phyloP scores from a whole-genome alignment of 495 filamentous ascomycete genomes.

The Tetracladium setigerum region DNA sequence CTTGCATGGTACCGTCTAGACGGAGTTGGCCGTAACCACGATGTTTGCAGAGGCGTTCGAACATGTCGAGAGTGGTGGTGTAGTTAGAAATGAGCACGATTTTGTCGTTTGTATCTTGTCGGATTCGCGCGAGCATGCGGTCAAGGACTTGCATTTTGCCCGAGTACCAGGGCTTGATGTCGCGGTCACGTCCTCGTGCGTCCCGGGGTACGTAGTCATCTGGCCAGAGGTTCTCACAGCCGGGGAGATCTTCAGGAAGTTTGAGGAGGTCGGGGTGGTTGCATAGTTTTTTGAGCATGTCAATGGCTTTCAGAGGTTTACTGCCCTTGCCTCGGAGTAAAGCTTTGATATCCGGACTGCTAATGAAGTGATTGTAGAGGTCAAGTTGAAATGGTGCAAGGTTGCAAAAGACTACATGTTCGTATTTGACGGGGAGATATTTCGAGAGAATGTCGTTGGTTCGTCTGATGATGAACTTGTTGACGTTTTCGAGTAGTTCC shows the following conservation, averaged over 20 bases:
- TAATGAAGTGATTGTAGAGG: conserved; percentile 94
- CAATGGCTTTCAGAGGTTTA: conserved; percentile 93
- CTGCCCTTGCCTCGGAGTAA: conserved; percentile 91
- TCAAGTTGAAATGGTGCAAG: conserved; percentile 85
- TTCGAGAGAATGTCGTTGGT: conserved; percentile 98
- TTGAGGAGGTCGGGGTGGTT: conserved; percentile 95
- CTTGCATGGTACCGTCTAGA: conserved; percentile 95
- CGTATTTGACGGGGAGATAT: conserved; percentile 97
- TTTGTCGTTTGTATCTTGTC: conserved; percentile 95
- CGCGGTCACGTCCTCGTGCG: conserved; percentile 77
- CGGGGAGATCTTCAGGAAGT: conserved; percentile 76
- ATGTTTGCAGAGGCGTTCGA: conserved; percentile 81
- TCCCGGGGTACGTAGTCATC: conserved; percentile 88
- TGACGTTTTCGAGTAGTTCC: conserved; percentile 79
- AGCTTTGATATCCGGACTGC: conserved; percentile 89
- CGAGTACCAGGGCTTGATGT: conserved; percentile 92
- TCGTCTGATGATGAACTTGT: conserved; percentile 97
- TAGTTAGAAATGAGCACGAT: conserved; percentile 99
- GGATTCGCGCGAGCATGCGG: conserved; percentile 95
- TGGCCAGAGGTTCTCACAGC: conserved; percentile 75
- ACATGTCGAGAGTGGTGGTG: conserved; percentile 92
- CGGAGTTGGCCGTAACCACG: conserved; percentile 80
- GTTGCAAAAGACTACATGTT: conserved; percentile 99
- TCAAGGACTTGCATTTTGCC: conserved; percentile 98
- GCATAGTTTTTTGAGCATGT: conserved; percentile 94